Conservation (phyloP, 2,329 filamentous ascomycete genomes). For the Microdochium nivale region DNA sequence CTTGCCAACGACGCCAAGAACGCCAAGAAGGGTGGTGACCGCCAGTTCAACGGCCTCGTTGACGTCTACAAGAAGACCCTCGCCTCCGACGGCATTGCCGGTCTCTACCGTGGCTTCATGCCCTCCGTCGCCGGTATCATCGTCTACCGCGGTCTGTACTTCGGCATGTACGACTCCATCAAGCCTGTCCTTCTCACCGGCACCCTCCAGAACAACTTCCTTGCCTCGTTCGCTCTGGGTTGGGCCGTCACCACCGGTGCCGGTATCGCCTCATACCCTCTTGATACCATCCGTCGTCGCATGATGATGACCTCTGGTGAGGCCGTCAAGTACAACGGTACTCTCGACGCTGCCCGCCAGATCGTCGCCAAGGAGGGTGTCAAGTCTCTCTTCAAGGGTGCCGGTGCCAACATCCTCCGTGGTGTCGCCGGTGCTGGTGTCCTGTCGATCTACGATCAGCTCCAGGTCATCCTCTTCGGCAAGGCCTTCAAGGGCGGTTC, state of each 20-base stretch:
- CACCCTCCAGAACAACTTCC: slow-evolving; percentile 92
- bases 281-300: slow-evolving; percentile 99
- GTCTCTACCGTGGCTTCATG: slow-evolving; percentile 99
- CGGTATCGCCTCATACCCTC: slow-evolving; percentile 99
- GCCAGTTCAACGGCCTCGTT: slow-evolving; percentile 99
- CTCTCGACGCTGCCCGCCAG: slow-evolving; percentile 89
- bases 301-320: slow-evolving; percentile 99
- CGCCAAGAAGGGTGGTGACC: slow-evolving; percentile 91
- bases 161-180: slow-evolving; percentile 99
- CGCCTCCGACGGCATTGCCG: slow-evolving; percentile 94
- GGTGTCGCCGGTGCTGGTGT: slow-evolving; percentile 99
- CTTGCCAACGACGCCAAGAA: slow-evolving; percentile 99
- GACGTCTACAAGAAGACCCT: slow-evolving; percentile 99
- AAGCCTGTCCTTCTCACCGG: slow-evolving; percentile 97
- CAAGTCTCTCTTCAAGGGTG: slow-evolving; percentile 99
- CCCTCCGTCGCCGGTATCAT: slow-evolving; percentile 98
- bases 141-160: slow-evolving; percentile 99
- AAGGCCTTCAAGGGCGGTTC: slow-evolving; percentile 86
- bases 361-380: slow-evolving; percentile 97
- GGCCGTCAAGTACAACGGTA: slow-evolving; percentile 99
- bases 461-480: slow-evolving; percentile 98
- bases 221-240: slow-evolving; percentile 97
- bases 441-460: slow-evolving; percentile 99
- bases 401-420: slow-evolving; percentile 99
- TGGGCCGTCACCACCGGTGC: slow-evolving; percentile 99